Base-by-base conservation (phyloP, 1,139 yeast genomes). In the Taphrina deformans region DNA sequence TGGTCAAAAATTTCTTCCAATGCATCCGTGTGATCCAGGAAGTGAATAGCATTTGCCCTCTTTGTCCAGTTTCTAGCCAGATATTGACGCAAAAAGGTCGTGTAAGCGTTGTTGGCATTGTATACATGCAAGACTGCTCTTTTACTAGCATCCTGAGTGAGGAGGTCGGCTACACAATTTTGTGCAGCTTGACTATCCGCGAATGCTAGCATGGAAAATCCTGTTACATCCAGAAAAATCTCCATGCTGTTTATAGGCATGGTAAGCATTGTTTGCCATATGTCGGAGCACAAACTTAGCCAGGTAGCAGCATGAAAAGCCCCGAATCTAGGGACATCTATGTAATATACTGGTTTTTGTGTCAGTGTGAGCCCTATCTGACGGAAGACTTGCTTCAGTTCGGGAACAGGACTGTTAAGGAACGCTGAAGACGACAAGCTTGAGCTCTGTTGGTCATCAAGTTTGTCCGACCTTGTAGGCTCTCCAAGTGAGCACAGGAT, bases 1-100 rank as follows among this genome's bases (percentile, higher is more conserved):
- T 51, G 55, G 18, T 53, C 58, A 23, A 53, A 53, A 38, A 23
- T 14, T 21, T 9, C 23, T 21, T 53, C 58, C 4, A 53, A n/a
- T 18, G 41, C 23, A 14, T 53, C 58, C 21, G 58, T 27, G 9
- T 38, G 58, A 24, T 53, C 58, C 16, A 29, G 16, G 41, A 51
- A 51, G 10, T 27, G 27, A 10, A 33, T 51, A 7, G 38, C 18
- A 5, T 16, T 23, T 24, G 44, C 21, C 5, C 44, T n/a, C 26
- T 51, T 23, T 2, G 44, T 21, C 40, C 55, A 29, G 23, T 6
- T 14, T 14, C 24, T 48, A 18, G 21, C 26, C 29, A 24, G 31
- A 35, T 12, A 53, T 21, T n/a, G 27, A 14, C 23, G 18, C 48
- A 53, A 16, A 14, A 53, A 53, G 7, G 31, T 24, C 14, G 53